Evolutionary conservation across 176 grass and related monocot genomes (phyloP).

Genomic region (Saccharum spontaneum): DNA sequence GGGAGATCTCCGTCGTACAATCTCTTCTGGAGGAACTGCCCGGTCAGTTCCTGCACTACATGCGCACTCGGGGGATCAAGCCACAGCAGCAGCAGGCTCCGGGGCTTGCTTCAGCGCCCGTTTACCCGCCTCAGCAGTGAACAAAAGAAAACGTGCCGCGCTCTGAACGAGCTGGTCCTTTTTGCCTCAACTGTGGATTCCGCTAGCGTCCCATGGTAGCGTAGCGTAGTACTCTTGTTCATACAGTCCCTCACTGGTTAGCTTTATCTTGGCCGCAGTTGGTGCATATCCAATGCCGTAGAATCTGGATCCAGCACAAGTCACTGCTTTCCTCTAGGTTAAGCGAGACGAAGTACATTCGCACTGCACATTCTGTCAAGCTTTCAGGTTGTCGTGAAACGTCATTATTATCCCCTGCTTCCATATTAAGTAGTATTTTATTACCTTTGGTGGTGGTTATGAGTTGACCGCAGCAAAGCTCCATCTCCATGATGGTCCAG

Average conservation of each 20-base stretch:
- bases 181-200: slow-evolving; percentile 26
- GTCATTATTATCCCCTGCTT: not conserved
- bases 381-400: not conserved
- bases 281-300: not conserved
- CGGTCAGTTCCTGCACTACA: slow-evolving; percentile 79
- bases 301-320: not conserved
- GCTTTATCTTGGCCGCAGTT: not conserved
- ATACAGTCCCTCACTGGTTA: not conserved
- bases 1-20: slow-evolving; percentile 72
- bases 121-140: slow-evolving; percentile 30
- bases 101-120: not conserved
- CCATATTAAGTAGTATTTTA: not conserved
- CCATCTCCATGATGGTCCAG: slow-evolving; percentile 21
- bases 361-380: not conserved
- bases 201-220: not conserved
- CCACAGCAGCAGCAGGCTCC: slow-evolving; percentile 24
- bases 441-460: slow-evolving; percentile 27
- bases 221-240: slow-evolving; percentile 11
- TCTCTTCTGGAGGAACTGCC: slow-evolving; percentile 92
- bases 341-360: not conserved
- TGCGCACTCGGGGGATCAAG: slow-evolving; percentile 71
- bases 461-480: slow-evolving; percentile 36
- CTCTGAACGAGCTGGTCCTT: not conserved
- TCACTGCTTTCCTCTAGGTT: not conserved
- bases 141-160: not conserved